Base-by-base conservation (phyloP, 2,329 filamentous ascomycete genomes). In the Phaeosphaeriaceae sp. region DNA sequence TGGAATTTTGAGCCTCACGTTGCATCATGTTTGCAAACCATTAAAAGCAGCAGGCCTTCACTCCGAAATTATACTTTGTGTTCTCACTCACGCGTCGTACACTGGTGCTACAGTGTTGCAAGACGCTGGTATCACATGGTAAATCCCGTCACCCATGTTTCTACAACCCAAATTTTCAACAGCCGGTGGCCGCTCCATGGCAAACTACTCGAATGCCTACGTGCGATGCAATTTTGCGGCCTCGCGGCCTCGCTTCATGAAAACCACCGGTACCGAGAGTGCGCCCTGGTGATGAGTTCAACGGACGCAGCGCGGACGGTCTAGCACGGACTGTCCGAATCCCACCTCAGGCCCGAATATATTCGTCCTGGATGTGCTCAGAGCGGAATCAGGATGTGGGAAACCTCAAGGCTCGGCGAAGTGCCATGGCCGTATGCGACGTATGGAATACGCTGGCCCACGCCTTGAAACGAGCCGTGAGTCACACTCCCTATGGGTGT, bases 261-360 rank as follows among this genome's bases (percentile, higher is more conserved):
- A n/a, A n/a, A n/a, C n/a, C n/a, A n/a, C n/a, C n/a, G n/a, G n/a
- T n/a, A n/a, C n/a, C n/a, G n/a, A n/a, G n/a, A n/a, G n/a, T n/a
- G n/a, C n/a, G n/a, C n/a, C n/a, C n/a, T n/a, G n/a, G n/a, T n/a
- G n/a, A n/a, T n/a, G n/a, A n/a, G n/a, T n/a, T n/a, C n/a, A n/a
- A n/a, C 43, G 41, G 54, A 58, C 52, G 58, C 58, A 61, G 47
- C 35, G 40, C 53, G 54, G 49, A 56, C 46, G 45, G 51, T 49
- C 54, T 51, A 57, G 37, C 37, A 42, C 62, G 60, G 63, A 65
- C 48, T 42, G 29, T 41, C 42, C 45, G 48, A 50, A 36, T 6
- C 37, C 38, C 54, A n/a, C n/a, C n/a, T n/a, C 35, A 45, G 42
- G 45, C 42, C 61, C 56, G 61, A 48, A 28, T 30, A 40, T 46